phyloP scores from a whole-genome alignment of 768 basidiomycete species.

The Infundibulicybe gibba region DNA sequence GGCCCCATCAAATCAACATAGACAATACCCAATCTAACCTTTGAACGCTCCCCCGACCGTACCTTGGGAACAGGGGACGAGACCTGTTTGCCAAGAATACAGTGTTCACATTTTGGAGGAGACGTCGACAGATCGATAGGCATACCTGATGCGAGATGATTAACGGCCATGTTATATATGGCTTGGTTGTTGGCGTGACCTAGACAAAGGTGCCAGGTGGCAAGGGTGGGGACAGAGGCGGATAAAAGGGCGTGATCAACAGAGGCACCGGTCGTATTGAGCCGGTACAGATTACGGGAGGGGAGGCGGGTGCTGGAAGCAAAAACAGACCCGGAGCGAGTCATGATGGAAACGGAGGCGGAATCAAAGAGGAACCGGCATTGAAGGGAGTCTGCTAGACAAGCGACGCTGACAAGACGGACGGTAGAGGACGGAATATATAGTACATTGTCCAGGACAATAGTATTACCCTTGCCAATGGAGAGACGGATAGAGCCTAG shows the following conservation, averaged over 20 bases:
- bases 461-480: not conserved
- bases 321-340: not conserved
- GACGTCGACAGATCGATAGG: constrained; percentile 6
- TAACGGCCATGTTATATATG: constrained; percentile 5
- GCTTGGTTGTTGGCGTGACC: constrained; percentile 10
- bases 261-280: not conserved
- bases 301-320: constrained; percentile 3
- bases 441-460: constrained; percentile 6
- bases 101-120: constrained; percentile 9
- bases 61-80: constrained; percentile 8
- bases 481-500: constrained; percentile 7
- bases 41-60: constrained; percentile 1
- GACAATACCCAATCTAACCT: constrained; percentile 4
- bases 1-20: constrained; percentile 11
- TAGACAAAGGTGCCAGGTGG: constrained; percentile 13
- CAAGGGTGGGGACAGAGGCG: constrained; percentile 1
- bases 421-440: constrained; percentile 13
- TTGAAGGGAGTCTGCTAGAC: constrained; percentile 2
- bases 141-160: constrained; percentile 10
- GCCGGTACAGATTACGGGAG: constrained; percentile 4
- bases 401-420: constrained; percentile 13
- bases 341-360: not conserved
- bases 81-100: constrained; percentile 13
- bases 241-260: constrained; percentile 4
- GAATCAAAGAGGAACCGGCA: constrained; percentile 4